Conservation (phyloP, 768 basidiomycete species). For the Lactarius psammicola region DNA sequence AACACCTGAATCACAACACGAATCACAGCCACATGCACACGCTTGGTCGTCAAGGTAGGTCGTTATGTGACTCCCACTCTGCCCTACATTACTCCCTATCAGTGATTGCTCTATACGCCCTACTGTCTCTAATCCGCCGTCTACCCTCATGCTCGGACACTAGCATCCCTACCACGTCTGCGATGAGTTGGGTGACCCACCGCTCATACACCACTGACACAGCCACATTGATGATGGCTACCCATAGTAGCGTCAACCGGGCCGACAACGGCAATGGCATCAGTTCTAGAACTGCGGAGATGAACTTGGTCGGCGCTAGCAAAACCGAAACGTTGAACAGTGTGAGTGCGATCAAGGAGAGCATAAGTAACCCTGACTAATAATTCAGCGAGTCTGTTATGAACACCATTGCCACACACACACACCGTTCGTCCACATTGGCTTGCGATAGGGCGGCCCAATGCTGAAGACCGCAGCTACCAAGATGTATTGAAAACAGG, state of each 20-base stretch:
- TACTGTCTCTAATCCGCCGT: slow-evolving; percentile 59
- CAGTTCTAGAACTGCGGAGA: slow-evolving; percentile 68
- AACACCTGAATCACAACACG: background rate
- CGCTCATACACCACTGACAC: slow-evolving; percentile 74
- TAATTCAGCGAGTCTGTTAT: background rate
- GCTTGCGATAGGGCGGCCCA: slow-evolving; percentile 92
- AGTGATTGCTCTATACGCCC: slow-evolving; percentile 75
- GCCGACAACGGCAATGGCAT: slow-evolving; percentile 70
- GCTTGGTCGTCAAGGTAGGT: slow-evolving; percentile 1
- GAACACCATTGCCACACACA: background rate
- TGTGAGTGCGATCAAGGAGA: slow-evolving; percentile 65
- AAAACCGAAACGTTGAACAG: slow-evolving; percentile 76
- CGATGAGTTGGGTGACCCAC: slow-evolving; percentile 62
- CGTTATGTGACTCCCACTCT: background rate
- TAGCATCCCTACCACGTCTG: slow-evolving; percentile 51
- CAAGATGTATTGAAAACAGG: slow-evolving; percentile 98
- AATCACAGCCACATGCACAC: background rate
- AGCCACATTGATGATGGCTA: slow-evolving; percentile 66
- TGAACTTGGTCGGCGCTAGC: slow-evolving; percentile 59
- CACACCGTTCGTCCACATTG: slow-evolving; percentile 94
- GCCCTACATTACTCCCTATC: slow-evolving; percentile 59
- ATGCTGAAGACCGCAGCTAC: slow-evolving; percentile 98
- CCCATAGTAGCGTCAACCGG: slow-evolving; percentile 64
- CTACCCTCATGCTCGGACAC: slow-evolving; percentile 38
- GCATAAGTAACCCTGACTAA: slow-evolving; percentile 73